phyloP scores from a whole-genome alignment of 129 eudicot genomes.

The Centaurea solstitialis region DNA sequence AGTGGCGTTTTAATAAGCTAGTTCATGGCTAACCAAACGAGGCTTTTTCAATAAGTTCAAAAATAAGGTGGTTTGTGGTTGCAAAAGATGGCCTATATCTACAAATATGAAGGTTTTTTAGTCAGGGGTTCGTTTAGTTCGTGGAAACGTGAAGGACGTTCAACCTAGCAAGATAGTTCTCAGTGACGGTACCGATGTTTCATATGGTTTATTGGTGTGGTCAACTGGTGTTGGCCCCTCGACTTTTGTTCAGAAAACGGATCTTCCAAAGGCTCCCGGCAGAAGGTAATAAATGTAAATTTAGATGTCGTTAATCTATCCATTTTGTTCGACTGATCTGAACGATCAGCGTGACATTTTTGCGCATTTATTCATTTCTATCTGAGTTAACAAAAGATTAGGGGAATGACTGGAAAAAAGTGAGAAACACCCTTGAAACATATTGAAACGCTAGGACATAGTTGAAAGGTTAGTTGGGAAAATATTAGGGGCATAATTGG shows the following conservation, averaged over 20 bases:
- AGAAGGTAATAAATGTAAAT: conserved; percentile 64
- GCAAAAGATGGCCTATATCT: background rate
- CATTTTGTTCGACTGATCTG: background rate
- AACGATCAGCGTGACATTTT: too few relatives aligned
- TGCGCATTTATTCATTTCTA: background rate
- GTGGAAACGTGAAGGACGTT: conserved; percentile 92
- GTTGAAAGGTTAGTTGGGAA: background rate
- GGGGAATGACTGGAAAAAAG: background rate
- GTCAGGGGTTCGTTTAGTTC: conserved; percentile 96
- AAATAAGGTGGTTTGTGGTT: background rate
- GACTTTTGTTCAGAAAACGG: conserved; percentile 60
- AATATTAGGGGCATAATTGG: background rate
- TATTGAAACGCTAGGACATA: background rate
- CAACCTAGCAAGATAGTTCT: conserved; percentile 69
- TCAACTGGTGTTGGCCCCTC: conserved; percentile 99
- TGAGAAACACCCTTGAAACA: background rate
- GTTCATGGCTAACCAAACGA: background rate
- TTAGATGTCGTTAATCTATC: background rate
- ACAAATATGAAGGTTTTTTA: conserved; percentile 39
- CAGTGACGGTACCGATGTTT: conserved; percentile 83
- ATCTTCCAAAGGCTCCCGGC: conserved; percentile 84
- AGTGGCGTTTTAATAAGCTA: too few relatives aligned
- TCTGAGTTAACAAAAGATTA: background rate
- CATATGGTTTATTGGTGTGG: conserved; percentile 94
- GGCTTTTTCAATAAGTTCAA: background rate